phyloP scores from a whole-genome alignment of 1,284 basidiomycete species.

The Pisolithus thermaeus region DNA sequence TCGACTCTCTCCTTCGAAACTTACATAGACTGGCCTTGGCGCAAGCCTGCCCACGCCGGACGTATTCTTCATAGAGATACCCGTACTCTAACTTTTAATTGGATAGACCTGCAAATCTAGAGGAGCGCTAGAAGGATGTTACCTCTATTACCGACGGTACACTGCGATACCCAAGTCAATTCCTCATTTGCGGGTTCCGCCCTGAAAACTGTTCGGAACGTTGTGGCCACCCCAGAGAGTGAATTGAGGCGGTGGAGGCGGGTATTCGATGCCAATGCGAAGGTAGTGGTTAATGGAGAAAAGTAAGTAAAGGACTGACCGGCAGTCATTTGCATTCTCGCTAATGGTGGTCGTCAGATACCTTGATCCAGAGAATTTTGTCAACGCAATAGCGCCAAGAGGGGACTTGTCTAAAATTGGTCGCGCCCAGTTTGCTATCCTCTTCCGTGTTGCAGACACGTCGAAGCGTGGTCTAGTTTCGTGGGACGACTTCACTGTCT shows the following conservation, averaged over 20 bases:
- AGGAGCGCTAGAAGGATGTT: conserved; percentile 17
- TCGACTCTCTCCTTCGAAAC: neutral
- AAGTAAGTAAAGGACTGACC: conserved; percentile 49
- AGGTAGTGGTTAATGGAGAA: conserved; percentile 63
- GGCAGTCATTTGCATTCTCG: conserved; percentile 11
- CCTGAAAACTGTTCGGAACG: conserved; percentile 58
- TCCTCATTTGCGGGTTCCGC: conserved; percentile 43
- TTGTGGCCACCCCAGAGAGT: conserved; percentile 67
- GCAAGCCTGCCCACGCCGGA: conserved; percentile 3
- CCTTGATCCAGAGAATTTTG: conserved; percentile 79
- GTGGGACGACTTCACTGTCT: conserved; percentile 93
- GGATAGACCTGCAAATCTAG: conserved; percentile 16
- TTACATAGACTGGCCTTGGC: conserved; percentile 7
- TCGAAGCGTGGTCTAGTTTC: conserved; percentile 75
- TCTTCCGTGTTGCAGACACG: conserved; percentile 88
- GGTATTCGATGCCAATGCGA: conserved; percentile 80
- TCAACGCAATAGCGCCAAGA: conserved; percentile 86
- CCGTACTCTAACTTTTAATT: conserved; percentile 27
- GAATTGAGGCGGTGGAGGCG: conserved; percentile 85
- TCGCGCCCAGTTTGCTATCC: conserved; percentile 78
- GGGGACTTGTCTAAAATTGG: conserved; percentile 81
- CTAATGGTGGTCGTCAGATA: conserved; percentile 42
- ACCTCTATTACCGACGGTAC: conserved; percentile 42
- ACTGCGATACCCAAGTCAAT: conserved; percentile 43
- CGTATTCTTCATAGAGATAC: conserved; percentile 24